Evolutionary conservation across 139 green algal species (phyloP), one percentile per base, ranked within the genome.

Genomic region (Picochlorum sp.): DNA sequence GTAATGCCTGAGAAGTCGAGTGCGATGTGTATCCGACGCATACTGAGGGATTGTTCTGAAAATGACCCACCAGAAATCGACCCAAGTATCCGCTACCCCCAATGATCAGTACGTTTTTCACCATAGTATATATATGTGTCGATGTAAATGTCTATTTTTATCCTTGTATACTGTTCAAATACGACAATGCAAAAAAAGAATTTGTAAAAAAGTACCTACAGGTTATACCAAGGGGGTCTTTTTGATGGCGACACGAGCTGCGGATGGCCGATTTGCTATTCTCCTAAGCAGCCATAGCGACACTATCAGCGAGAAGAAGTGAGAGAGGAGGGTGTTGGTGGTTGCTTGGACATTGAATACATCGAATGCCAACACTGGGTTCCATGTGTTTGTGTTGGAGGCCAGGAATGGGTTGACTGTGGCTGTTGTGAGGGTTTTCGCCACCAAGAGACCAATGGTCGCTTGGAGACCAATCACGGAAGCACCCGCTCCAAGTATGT

Each of bases 321-420:
- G 92, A 4, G 85, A 81, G 21, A 96, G 69, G 57, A 96, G 72
- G 15, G 86, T 91, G 76, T 98, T 98, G 38, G 86, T 91, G 30
- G 87, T 91, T 15, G 92, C 90, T 84, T 97, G 92, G 28, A 99
- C 87, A 57, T 98, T 81, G 82, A 99, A 99, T 3, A 99, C 92
- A 73, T 99, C 94, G 60, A 99, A 82, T 4, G 94, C 92, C 37
- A 98, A 79, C 64, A 98, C 94, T 3, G 93, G 92, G 77, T 93
- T 96, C 77, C 90, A 97, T 23, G 69, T 74, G 28, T 72, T 71
- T 2, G 79, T 78, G 14, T 52, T 74, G 51, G 67, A 72, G 2
- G 84, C 79, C 59, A 94, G 71, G 74, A 96, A 96, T 20, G 89
- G 89, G 78, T 95, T 96, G 51, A 85, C 79, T 20, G 82, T 87